A percentile compares a stretch with the other conserved stretches of the same genome.
Evolutionary conservation across 108 stramenopile genomes (phyloP).

Genomic region (Parmales sp.): DNA sequence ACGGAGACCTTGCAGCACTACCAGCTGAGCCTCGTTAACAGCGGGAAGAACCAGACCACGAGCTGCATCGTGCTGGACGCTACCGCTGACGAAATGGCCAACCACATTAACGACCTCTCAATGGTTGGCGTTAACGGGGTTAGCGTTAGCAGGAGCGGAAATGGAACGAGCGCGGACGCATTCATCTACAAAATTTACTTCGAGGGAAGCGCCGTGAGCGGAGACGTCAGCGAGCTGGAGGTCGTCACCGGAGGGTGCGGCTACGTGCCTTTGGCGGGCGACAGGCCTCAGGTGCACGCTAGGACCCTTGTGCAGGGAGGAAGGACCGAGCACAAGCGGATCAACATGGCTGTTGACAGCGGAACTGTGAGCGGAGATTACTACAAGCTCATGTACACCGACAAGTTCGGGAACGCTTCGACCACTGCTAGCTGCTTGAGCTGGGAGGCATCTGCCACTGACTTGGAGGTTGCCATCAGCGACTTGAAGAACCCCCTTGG

Average conservation of each 20-base stretch:
- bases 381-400: constrained; percentile 25
- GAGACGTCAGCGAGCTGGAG: constrained; percentile 45
- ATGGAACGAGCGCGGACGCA: constrained; percentile 39
- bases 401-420: neutral
- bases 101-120: constrained; percentile 36
- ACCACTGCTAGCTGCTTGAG: constrained; percentile 22
- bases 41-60: constrained; percentile 31
- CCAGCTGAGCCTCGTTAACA: constrained; percentile 17
- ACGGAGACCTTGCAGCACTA: constrained; percentile 23
- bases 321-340: constrained; percentile 42
- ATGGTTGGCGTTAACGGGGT: constrained; percentile 32
- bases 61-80: constrained; percentile 52
- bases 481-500: neutral
- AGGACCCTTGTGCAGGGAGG: constrained; percentile 56
- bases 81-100: constrained; percentile 37
- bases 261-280: constrained; percentile 21
- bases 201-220: constrained; percentile 33
- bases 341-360: constrained; percentile 45
- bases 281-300: constrained; percentile 34
- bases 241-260: constrained; percentile 9
- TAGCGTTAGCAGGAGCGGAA: constrained; percentile 34
- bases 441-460: constrained; percentile 31
- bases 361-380: constrained; percentile 31
- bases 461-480: constrained; percentile 27
- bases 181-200: constrained; percentile 66